Percentiles rank a stretch among this genome's conserved stretches.
phyloP scores from a whole-genome alignment of 768 basidiomycete species.

The Phylloporus sp. region DNA sequence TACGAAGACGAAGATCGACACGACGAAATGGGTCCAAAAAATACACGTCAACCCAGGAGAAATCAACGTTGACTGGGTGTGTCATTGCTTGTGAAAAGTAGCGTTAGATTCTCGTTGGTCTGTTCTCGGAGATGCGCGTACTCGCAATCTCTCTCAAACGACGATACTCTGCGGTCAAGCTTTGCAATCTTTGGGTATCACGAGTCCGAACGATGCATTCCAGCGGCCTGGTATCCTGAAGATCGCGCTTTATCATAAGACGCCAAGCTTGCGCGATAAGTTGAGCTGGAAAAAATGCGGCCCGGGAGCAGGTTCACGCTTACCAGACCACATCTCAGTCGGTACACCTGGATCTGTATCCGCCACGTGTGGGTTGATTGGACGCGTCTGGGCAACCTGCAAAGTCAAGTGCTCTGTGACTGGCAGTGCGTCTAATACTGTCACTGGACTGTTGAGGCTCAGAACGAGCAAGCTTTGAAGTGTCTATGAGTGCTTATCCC shows the following conservation, averaged over 20 bases:
- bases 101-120: background rate
- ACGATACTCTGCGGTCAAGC: conserved; percentile 53
- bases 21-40: conserved; percentile 5
- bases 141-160: conserved; percentile 50
- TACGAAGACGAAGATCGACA: conserved; percentile 50
- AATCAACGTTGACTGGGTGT: conserved; percentile 6
- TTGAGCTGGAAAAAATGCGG: background rate
- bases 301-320: conserved; percentile 3
- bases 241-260: conserved; percentile 43
- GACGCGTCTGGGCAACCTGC: conserved; percentile 52
- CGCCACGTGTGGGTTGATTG: conserved; percentile 32
- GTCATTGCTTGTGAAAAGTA: conserved; percentile 8
- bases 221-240: conserved; percentile 41
- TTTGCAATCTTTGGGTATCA: conserved; percentile 45
- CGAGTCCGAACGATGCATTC: conserved; percentile 40
- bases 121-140: conserved; percentile 22
- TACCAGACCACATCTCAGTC: conserved; percentile 39
- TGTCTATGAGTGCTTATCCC: conserved; percentile 1
- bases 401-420: conserved; percentile 54
- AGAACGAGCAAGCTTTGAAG: conserved; percentile 20
- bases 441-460: background rate
- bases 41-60: conserved; percentile 20
- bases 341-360: conserved; percentile 27
- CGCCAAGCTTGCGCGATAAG: conserved; percentile 41
- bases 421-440: conserved; percentile 34